Evolutionary conservation across 495 filamentous ascomycete genomes (phyloP).

Genomic region (Pseudoneurospora amorphoporcata): DNA sequence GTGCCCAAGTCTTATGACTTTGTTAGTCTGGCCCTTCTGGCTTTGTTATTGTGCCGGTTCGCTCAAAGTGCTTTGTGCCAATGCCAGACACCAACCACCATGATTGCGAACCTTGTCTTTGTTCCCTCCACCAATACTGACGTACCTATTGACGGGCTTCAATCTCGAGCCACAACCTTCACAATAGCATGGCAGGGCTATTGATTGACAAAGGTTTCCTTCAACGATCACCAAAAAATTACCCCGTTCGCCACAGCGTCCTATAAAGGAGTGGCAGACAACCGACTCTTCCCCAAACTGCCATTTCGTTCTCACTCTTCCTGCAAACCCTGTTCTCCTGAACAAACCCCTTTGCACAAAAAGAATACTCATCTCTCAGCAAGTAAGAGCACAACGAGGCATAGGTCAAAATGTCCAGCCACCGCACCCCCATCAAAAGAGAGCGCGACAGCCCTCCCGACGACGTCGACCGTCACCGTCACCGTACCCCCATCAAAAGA

Average conservation of each 20-base stretch:
- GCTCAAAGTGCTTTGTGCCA: neutral
- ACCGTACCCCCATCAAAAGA: no score
- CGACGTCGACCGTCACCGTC: neutral
- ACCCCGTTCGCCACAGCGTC: neutral
- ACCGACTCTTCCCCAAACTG: neutral
- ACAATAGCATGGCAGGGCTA: neutral
- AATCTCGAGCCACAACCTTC: neutral
- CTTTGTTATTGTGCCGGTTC: neutral
- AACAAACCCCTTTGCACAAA: neutral
- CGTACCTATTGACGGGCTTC: neutral
- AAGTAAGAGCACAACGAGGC: neutral
- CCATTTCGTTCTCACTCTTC: neutral
- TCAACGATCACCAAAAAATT: neutral
- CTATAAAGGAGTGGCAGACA: neutral
- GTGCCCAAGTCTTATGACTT: neutral
- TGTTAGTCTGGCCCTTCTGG: neutral
- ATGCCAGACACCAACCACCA: neutral
- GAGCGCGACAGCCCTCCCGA: neutral
- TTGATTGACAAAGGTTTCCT: neutral
- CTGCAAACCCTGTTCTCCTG: neutral
- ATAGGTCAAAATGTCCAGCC: neutral
- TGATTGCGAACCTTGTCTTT: neutral
- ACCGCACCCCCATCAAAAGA: neutral
- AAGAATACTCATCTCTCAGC: neutral
- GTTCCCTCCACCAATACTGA: neutral